phyloP scores from a whole-genome alignment of 768 basidiomycete genomes.

The Leccinum broughii region DNA sequence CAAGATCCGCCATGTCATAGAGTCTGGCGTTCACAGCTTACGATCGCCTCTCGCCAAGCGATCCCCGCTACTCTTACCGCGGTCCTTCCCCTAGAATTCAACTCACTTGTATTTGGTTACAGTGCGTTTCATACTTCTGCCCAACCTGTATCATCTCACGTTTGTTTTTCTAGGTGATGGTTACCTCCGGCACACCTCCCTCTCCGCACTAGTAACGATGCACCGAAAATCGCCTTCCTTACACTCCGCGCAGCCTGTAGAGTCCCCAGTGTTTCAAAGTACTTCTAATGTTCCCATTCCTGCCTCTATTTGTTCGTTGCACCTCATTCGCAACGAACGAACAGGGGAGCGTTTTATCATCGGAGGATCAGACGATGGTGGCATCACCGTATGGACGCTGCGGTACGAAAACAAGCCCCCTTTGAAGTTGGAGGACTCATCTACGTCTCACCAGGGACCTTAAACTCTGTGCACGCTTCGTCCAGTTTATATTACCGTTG shows the following conservation, averaged over 20 bases:
- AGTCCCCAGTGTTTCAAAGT: constrained; percentile 29
- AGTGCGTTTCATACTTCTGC: constrained; percentile 40
- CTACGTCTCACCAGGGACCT: constrained; percentile 48
- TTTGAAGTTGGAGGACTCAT: constrained; percentile 2
- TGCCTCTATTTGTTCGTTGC: constrained; percentile 48
- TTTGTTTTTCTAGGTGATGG: constrained; percentile 49
- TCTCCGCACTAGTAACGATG: constrained; percentile 36
- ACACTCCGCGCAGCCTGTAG: constrained; percentile 3
- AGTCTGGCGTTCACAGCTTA: constrained; percentile 25
- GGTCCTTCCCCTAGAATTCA: constrained; percentile 56
- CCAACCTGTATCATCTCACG: neutral
- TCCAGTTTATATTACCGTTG: constrained; percentile 69
- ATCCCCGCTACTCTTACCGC: constrained; percentile 32
- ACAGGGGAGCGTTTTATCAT: constrained; percentile 65
- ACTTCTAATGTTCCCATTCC: constrained; percentile 47
- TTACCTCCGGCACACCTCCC: constrained; percentile 45
- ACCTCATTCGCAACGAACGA: constrained; percentile 54
- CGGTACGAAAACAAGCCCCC: constrained; percentile 43
- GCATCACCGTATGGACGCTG: constrained; percentile 69
- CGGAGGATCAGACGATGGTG: constrained; percentile 79
- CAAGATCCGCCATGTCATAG: constrained; percentile 10
- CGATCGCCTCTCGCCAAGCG: constrained; percentile 4
- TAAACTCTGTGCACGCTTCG: constrained; percentile 68
- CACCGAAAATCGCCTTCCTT: constrained; percentile 2
- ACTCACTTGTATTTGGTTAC: constrained; percentile 61